These are phyloP conservation scores for Beauveria medogensis DNA, from an alignment of 2,329 filamentous ascomycete genomes.

Conservation along the genomic window DNA sequence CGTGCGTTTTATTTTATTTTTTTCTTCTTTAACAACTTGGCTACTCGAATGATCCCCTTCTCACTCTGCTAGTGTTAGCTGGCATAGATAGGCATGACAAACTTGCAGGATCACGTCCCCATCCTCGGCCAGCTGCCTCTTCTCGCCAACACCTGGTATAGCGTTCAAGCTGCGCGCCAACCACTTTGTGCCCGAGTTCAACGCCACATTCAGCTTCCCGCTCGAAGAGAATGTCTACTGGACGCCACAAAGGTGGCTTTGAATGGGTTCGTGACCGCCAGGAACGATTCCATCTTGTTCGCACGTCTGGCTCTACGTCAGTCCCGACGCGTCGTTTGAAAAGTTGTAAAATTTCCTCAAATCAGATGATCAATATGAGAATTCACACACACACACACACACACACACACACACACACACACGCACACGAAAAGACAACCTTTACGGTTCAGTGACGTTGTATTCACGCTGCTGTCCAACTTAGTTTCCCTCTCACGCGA, in stretches of 20 bases:
- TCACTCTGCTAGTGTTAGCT: no score
- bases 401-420: no score
- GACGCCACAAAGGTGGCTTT: conserved; percentile 31
- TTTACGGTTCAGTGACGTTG: conserved; percentile 5
- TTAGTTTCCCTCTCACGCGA: conserved; percentile 1
- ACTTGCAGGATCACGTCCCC: conserved; percentile 39
- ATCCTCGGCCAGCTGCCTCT: conserved; percentile 38
- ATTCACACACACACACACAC: no score
- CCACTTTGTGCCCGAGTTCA: conserved; percentile 37
- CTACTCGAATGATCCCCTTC: no score
- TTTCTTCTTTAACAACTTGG: no score
- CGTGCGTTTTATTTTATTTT: conserved; percentile 23
- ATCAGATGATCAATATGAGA: no score
- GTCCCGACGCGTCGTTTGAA: background rate
- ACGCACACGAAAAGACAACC: background rate
- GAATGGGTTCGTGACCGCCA: conserved; percentile 43
- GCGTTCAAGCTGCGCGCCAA: conserved; percentile 42
- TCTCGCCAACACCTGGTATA: conserved; percentile 39
- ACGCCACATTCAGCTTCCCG: conserved; percentile 36
- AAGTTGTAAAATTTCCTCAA: background rate
- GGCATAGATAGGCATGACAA: conserved; percentile 39
- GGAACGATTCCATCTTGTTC: conserved; percentile 34
- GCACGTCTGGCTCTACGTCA: conserved; percentile 8
- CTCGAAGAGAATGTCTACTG: conserved; percentile 44
- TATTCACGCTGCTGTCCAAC: conserved; percentile 13